These are phyloP conservation scores for Brassica nigra DNA, from an alignment of 345 rosid genomes.

Conservation along the genomic window DNA sequence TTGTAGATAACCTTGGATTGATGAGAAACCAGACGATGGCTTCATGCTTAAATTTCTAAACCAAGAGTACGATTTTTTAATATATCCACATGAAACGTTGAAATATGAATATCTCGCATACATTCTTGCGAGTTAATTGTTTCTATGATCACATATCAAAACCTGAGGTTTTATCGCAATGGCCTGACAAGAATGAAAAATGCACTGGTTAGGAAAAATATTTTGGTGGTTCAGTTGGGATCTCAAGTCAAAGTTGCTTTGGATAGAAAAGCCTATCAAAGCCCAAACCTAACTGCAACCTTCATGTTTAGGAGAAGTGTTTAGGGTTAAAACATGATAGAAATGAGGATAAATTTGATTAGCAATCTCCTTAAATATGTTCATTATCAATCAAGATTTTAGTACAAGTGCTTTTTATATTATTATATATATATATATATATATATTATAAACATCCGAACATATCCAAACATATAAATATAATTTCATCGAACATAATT, in stretches of 20 bases:
- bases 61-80: not conserved
- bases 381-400: too few relatives aligned
- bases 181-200: not conserved
- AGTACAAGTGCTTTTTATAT: too few relatives aligned
- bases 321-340: not conserved
- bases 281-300: constrained; percentile 12
- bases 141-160: not conserved
- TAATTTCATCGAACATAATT: too few relatives aligned
- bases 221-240: not conserved
- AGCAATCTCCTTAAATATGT: too few relatives aligned
- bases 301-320: not conserved
- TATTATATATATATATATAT: too few relatives aligned
- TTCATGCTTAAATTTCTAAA: not conserved
- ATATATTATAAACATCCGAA: too few relatives aligned
- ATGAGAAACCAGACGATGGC: not conserved
- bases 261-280: constrained; percentile 14
- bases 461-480: too few relatives aligned
- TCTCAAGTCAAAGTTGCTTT: not conserved
- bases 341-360: not conserved
- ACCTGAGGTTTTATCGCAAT: not conserved
- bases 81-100: not conserved
- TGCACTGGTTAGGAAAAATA: not conserved
- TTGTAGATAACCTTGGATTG: not conserved
- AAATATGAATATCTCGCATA: not conserved
- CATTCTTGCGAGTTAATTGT: not conserved